A percentile compares a stretch with the other conserved stretches of the same genome.
These are phyloP conservation scores for Exobasidium rhododendri DNA, from an alignment of 1,284 basidiomycete genomes.

Conservation along the genomic window DNA sequence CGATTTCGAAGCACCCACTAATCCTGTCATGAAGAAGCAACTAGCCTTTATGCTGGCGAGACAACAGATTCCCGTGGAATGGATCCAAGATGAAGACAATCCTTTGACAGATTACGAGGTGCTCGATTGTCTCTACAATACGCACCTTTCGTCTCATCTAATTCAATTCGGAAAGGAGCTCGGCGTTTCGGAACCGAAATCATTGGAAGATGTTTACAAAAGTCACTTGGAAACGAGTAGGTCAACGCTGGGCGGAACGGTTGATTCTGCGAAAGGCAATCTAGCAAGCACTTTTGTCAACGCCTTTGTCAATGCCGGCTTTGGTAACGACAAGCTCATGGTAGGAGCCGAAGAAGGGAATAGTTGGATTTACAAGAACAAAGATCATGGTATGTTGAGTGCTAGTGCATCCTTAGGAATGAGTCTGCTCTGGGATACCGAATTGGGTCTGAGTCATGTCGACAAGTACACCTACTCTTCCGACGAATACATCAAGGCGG, in stretches of 20 bases:
- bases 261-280: slow-evolving; percentile 92
- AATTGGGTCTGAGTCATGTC: slow-evolving; percentile 86
- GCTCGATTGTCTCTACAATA: slow-evolving; percentile 71
- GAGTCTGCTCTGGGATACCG: slow-evolving; percentile 93
- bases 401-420: slow-evolving; percentile 91
- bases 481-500: slow-evolving; percentile 94
- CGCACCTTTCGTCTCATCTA: slow-evolving; percentile 69
- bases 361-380: slow-evolving; percentile 99
- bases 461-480: slow-evolving; percentile 97
- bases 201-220: slow-evolving; percentile 96
- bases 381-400: slow-evolving; percentile 97
- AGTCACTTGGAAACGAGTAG: slow-evolving; percentile 77
- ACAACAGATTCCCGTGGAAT: slow-evolving; percentile 84
- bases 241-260: slow-evolving; percentile 57
- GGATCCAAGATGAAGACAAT: slow-evolving; percentile 68
- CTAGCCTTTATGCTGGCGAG: slow-evolving; percentile 90
- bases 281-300: slow-evolving; percentile 97
- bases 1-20: slow-evolving; percentile 52
- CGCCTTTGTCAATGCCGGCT: slow-evolving; percentile 97
- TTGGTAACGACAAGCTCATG: slow-evolving; percentile 98
- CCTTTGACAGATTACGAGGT: slow-evolving; percentile 59
- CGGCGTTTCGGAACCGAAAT: slow-evolving; percentile 83
- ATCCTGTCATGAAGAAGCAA: slow-evolving; percentile 78
- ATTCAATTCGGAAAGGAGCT: slow-evolving; percentile 91
- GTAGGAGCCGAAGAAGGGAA: slow-evolving; percentile 91